Conservation (phyloP, 2,329 filamentous ascomycete genomes). For the Cytospora piceae region DNA sequence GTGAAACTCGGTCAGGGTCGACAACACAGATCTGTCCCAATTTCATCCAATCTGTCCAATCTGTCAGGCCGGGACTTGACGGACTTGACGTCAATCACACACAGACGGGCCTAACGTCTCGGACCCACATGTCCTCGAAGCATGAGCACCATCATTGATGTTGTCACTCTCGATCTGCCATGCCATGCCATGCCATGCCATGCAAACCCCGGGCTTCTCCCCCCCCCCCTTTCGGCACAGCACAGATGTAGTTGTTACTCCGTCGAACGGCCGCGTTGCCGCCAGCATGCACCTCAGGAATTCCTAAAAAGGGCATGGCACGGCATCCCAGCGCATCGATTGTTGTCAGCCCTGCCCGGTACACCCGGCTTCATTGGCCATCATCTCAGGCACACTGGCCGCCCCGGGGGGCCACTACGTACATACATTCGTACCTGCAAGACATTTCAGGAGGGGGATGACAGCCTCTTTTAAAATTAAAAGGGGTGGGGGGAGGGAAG, state of each 20-base stretch:
- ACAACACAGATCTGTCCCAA: not conserved
- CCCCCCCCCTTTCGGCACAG: not conserved
- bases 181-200: not conserved
- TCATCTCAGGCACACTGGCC: conserved; percentile 14
- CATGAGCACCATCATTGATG: no score
- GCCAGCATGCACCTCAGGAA: not conserved
- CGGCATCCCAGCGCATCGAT: conserved; percentile 2
- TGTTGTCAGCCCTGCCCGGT: conserved; percentile 24
- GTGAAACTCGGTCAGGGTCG: not conserved
- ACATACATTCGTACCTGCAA: conserved; percentile 17
- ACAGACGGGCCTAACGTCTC: not conserved
- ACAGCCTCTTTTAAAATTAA: conserved; percentile 6
- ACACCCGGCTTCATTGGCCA: conserved; percentile 6
- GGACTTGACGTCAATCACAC: not conserved
- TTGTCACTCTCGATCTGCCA: not conserved
- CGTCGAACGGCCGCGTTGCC: not conserved
- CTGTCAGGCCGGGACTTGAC: not conserved
- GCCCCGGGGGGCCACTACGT: conserved; percentile 1
- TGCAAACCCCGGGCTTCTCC: not conserved
- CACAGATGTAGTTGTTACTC: not conserved
- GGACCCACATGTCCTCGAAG: not conserved
- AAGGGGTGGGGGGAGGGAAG: not conserved
- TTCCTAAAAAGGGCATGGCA: not conserved
- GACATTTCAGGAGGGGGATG: conserved; percentile 14
- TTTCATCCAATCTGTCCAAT: not conserved